Conservation (phyloP, 768 basidiomycete species). For the Mycena maculata region DNA sequence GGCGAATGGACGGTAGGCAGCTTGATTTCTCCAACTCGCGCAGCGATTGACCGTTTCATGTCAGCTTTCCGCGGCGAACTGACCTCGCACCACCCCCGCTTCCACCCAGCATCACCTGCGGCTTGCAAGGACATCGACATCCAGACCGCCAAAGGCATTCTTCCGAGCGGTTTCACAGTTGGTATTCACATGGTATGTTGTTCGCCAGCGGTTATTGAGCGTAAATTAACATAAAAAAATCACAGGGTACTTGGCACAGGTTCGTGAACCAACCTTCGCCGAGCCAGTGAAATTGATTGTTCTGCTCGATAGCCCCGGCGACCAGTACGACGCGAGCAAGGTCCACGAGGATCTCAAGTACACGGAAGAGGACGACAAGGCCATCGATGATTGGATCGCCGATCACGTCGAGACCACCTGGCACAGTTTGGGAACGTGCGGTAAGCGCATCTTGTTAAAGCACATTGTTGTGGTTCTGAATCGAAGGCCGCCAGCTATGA, state of each 20-base stretch:
- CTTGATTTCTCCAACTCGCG: too few relatives aligned
- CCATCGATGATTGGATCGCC: slow-evolving; percentile 70
- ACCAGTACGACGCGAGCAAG: slow-evolving; percentile 64
- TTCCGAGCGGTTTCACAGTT: slow-evolving; percentile 71
- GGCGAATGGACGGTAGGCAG: slow-evolving; percentile 72
- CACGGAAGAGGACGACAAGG: slow-evolving; percentile 73
- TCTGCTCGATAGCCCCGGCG: slow-evolving; percentile 55
- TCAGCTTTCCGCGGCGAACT: slow-evolving; percentile 78
- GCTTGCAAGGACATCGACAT: slow-evolving; percentile 73
- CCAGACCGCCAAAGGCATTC: slow-evolving; percentile 70
- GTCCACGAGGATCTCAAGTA: slow-evolving; percentile 76
- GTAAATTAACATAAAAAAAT: neutral
- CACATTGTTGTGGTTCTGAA: too few relatives aligned
- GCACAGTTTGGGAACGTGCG: slow-evolving; percentile 72
- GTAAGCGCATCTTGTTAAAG: too few relatives aligned
- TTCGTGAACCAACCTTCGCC: slow-evolving; percentile 29
- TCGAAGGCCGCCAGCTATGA: slow-evolving; percentile 61
- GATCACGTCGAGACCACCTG: slow-evolving; percentile 84
- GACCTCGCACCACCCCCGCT: slow-evolving; percentile 78
- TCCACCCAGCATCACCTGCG: slow-evolving; percentile 76
- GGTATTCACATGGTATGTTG: slow-evolving; percentile 73
- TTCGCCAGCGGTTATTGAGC: neutral
- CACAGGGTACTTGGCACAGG: slow-evolving; percentile 64
- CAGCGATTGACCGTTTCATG: neutral
- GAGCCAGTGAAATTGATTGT: neutral